Evolutionary conservation across 2,329 filamentous ascomycete species (phyloP), one percentile per base, ranked within the genome.

Genomic region (Trichoderma arundinaceum): DNA sequence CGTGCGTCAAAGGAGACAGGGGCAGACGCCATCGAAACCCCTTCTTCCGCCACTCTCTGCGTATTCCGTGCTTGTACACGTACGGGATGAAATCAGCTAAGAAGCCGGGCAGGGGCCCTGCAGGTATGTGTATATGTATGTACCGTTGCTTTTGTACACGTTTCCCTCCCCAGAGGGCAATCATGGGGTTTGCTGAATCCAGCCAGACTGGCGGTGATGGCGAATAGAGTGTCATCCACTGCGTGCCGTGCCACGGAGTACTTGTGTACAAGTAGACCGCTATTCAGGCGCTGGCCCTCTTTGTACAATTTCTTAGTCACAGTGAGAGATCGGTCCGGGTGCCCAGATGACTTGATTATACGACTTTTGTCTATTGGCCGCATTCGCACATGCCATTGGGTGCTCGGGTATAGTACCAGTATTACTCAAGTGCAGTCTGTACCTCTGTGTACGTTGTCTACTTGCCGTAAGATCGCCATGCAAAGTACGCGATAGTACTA

Each of bases 151-250:
- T 39, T 46, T 22, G 2, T 12, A 39, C 44, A 22, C 12, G 33
- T 38, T 59, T 28, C 22, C 22, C 22, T 4, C 22, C 22, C 4
- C 15, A 22, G 32, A 49, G 46, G 48, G 13, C 35, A 43, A 62
- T 43, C 10, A 44, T 44, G 48, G 38, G 39, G 22, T 28, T 28
- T 28, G 22, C 19, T 35, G 17, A 39, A 15, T 48, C 22, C 48
- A 43, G 49, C 38, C 59, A 62, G 59, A 62, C 48, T 62, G 59
- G 59, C 59, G 59, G 59, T 62, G 59, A 62, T 62, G 59, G 35
- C 4, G 22, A 33, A 38, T n/a, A 19, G 12, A 39, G 7, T 38
- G 32, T 49, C 12, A 38, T 46, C 59, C 59, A 46, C 44, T 35
- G 13, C 28, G 12, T 61, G 19, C 10, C 32, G 15, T n/a, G 28